phyloP scores from a whole-genome alignment of 768 basidiomycete species.

The Boletus reticulatus region DNA sequence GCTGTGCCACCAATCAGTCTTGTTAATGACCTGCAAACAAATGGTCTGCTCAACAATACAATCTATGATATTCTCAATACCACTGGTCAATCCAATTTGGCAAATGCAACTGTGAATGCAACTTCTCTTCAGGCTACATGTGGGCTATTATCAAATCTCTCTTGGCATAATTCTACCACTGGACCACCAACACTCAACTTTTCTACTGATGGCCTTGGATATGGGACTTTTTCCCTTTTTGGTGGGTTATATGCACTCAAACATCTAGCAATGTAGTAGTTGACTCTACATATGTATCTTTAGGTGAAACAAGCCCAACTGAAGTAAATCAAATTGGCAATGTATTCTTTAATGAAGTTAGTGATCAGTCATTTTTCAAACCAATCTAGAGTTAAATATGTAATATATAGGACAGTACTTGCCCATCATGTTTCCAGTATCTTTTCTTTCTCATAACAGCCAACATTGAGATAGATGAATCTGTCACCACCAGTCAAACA shows the following conservation, averaged over 20 bases:
- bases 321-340: neutral
- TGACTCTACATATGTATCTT: neutral
- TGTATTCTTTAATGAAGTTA: too few species aligned
- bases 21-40: neutral
- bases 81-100: neutral
- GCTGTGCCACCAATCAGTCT: neutral
- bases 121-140: slow-evolving; percentile 7
- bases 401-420: neutral
- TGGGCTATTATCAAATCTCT: slow-evolving; percentile 7
- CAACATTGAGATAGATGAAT: neutral
- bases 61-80: slow-evolving; percentile 11
- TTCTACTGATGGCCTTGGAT: neutral
- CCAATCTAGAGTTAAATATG: neutral
- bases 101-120: slow-evolving; percentile 11
- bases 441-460: slow-evolving; percentile 12
- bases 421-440: neutral
- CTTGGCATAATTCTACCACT: neutral
- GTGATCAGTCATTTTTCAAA: neutral
- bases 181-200: neutral
- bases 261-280: neutral
- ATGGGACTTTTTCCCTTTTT: neutral
- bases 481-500: neutral
- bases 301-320: neutral
- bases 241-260: neutral
- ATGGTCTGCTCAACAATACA: slow-evolving; percentile 10